Evolutionary conservation across 1,139 yeast species (phyloP), one percentile per base, ranked within the genome.

Genomic region (Candida glucosophila): DNA sequence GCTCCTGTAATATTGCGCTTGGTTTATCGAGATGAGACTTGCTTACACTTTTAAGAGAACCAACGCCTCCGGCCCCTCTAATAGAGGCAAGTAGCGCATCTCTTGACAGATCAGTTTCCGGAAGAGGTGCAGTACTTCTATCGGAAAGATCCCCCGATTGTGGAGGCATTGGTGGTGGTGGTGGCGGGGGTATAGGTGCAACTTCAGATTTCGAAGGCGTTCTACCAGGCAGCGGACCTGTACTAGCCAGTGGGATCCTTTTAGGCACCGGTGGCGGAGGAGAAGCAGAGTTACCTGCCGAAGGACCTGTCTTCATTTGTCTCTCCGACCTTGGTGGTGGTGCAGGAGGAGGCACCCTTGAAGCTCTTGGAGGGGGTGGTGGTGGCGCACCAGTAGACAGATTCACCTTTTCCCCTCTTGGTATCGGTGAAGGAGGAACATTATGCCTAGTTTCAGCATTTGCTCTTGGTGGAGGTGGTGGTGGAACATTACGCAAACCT

Each of bases 1-100:
- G 82, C 44, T 80, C 88, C 51, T 72, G 81, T 16, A 82, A 52
- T 19, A 81, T 43, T 0, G 70, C 83, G 27, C 77, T 77, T 3
- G 95, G 95, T 35, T 64, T 69, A 21, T 88, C 96, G 25, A 86
- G 58, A 40, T 80, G 88, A 0, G 85, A 55, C 51, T 86, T 88
- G 49, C 90, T 96, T 4, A 80, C 79, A 48, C 78, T 82, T 36
- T 65, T 74, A 36, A 88, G 65, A 3, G 72, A 47, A 1, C 77
- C 77, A 8, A 86, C 27, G 25, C 85, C 83, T 8, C 21, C 21
- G 1, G 94, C 77, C 17, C 78, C 73, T 42, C 95, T 67, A 39
- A 88, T 90, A 0, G 96, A 83, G 0, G 94, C 85, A 31, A 90
- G 56, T 23, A 90, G 65, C 0, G 95, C 95, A 49, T 82, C 94